These are phyloP conservation scores for Xylaria multiplex DNA, from an alignment of 2,329 filamentous ascomycete species.

Conservation along the genomic window DNA sequence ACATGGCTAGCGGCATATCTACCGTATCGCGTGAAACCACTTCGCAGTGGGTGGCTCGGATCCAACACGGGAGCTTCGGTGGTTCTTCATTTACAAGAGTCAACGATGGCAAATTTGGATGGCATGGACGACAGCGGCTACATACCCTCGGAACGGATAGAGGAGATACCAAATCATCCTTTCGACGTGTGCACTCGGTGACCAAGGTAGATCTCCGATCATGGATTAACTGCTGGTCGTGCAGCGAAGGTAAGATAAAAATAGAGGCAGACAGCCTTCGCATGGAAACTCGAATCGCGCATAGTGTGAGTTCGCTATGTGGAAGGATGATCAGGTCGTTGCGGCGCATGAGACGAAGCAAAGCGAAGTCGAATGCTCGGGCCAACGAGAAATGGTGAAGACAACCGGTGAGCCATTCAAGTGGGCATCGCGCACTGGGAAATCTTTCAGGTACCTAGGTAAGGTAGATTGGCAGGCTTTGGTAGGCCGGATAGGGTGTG, in stretches of 20 bases:
- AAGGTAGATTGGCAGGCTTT: constrained; percentile 8
- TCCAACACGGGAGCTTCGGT: constrained; percentile 76
- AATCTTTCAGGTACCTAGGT: constrained; percentile 20
- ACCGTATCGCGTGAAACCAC: constrained; percentile 74
- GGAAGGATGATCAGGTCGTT: constrained; percentile 26
- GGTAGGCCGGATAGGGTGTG: constrained; percentile 14
- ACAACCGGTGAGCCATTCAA: constrained; percentile 31
- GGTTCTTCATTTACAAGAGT: constrained; percentile 62
- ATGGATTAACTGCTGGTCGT: constrained; percentile 14
- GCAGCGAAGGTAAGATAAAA: constrained; percentile 17
- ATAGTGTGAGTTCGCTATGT: constrained; percentile 39
- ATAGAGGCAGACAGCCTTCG: constrained; percentile 39
- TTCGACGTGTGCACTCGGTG: constrained; percentile 37
- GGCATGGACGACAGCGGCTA: constrained; percentile 39
- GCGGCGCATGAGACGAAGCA: constrained; percentile 32
- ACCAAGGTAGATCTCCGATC: constrained; percentile 30
- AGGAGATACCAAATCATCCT: constrained; percentile 81
- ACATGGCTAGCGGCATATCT: constrained; percentile 77
- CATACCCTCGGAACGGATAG: constrained; percentile 80
- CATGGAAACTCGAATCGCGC: constrained; percentile 36
- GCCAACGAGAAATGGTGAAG: constrained; percentile 21
- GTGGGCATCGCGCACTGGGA: constrained; percentile 26
- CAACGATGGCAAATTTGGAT: constrained; percentile 28
- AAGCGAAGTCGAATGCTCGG: constrained; percentile 28
- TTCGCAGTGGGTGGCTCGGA: constrained; percentile 72